Percentiles rank a stretch among this genome's conserved stretches.
Evolutionary conservation across 441 rosid species (phyloP).

Genomic region (Eruca vesicaria): DNA sequence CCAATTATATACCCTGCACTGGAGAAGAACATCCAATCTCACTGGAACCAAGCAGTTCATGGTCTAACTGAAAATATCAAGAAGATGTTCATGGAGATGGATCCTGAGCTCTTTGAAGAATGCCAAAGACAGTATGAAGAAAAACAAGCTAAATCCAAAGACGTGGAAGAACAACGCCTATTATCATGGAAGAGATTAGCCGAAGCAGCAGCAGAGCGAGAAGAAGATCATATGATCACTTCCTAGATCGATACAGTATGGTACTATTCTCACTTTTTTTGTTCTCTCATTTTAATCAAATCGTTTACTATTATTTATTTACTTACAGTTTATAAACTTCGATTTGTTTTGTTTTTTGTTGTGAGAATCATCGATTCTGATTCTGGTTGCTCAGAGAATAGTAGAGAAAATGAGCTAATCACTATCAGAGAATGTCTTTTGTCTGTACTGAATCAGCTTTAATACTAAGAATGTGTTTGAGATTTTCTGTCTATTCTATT

Average conservation of each 20-base stretch:
- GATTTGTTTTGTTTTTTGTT: background rate
- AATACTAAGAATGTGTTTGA: background rate
- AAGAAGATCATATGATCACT: constrained; percentile 51
- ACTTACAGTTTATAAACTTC: background rate
- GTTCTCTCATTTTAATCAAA: constrained; percentile 6
- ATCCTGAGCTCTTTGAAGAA: constrained; percentile 69
- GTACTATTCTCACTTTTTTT: constrained; percentile 16
- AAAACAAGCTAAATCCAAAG: constrained; percentile 61
- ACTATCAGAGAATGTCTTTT: constrained; percentile 14
- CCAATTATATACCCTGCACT: constrained; percentile 78
- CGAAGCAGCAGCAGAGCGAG: constrained; percentile 59
- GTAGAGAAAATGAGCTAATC: constrained; percentile 21
- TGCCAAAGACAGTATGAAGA: constrained; percentile 62
- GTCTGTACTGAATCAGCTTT: background rate
- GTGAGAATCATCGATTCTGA: constrained; percentile 17
- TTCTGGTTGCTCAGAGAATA: constrained; percentile 24
- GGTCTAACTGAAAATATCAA: constrained; percentile 74
- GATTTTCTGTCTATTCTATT: background rate
- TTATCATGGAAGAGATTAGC: constrained; percentile 77
- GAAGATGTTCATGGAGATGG: constrained; percentile 93
- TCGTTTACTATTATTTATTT: background rate
- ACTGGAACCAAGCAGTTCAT: constrained; percentile 94
- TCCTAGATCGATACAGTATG: constrained; percentile 37
- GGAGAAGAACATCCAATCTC: constrained; percentile 73
- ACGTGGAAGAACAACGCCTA: constrained; percentile 75